These are phyloP conservation scores for Solioccasus polychromus DNA, from an alignment of 768 basidiomycete genomes.

Conservation along the genomic window DNA sequence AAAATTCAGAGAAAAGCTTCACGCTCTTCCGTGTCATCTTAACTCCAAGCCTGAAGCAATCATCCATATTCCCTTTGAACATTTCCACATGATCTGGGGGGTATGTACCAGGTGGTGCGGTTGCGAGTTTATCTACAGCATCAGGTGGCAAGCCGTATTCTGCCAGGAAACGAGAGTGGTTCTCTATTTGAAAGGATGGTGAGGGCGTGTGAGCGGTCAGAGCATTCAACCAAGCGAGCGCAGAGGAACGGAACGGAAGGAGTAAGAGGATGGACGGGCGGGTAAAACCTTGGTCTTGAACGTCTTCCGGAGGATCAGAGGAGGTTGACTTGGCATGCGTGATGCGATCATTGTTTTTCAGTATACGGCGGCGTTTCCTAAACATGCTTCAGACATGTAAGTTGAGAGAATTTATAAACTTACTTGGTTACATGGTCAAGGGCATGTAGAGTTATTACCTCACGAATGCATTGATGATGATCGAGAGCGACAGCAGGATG, in stretches of 20 bases:
- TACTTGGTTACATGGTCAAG: conserved; percentile 91
- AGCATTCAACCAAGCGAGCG: conserved; percentile 77
- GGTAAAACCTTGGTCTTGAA: conserved; percentile 97
- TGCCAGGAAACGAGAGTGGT: conserved; percentile 72
- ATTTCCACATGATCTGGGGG: conserved; percentile 88
- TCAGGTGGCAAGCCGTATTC: conserved; percentile 85
- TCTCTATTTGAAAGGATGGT: conserved; percentile 80
- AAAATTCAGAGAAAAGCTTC: conserved; percentile 89
- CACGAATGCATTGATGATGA: conserved; percentile 57
- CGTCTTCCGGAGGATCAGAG: conserved; percentile 60
- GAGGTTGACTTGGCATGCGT: conserved; percentile 62
- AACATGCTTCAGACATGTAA: conserved; percentile 1
- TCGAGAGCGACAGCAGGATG: conserved; percentile 65
- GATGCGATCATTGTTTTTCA: conserved; percentile 95
- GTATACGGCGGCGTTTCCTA: conserved; percentile 85
- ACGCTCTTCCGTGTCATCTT: conserved; percentile 92
- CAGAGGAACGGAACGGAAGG: conserved; percentile 90
- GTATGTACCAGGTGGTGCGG: conserved; percentile 72
- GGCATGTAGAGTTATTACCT: conserved; percentile 73
- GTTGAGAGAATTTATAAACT: not conserved
- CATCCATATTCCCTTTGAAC: conserved; percentile 96
- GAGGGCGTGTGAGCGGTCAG: conserved; percentile 74
- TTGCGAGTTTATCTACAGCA: conserved; percentile 74
- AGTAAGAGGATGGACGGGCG: conserved; percentile 92
- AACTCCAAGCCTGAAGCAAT: conserved; percentile 88